Conservation (phyloP, 2,329 filamentous ascomycete species). For the Grosmannia huntii region DNA sequence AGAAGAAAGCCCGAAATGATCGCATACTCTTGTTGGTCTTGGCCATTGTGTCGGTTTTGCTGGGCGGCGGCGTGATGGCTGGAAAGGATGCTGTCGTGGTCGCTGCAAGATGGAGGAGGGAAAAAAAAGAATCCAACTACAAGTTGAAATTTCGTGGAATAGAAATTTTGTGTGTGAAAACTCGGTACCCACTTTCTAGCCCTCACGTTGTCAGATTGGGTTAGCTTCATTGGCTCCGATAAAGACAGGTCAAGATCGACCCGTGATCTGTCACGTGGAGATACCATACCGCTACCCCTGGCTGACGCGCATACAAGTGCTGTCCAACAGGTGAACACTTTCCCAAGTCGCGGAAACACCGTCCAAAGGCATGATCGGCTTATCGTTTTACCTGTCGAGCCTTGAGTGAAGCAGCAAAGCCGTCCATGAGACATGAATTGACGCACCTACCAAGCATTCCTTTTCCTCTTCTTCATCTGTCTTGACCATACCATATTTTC, state of each 20-base stretch:
- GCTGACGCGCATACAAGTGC: neutral
- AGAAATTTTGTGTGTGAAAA: conserved; percentile 1
- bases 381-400: neutral
- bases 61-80: conserved; percentile 2
- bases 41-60: conserved; percentile 42
- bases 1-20: too few species aligned
- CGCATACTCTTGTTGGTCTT: conserved; percentile 52
- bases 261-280: neutral
- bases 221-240: neutral
- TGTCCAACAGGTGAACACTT: neutral
- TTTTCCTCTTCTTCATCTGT: neutral
- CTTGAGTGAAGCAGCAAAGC: neutral
- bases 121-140: neutral
- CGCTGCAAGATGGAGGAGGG: neutral
- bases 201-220: neutral
- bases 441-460: neutral
- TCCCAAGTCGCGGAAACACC: neutral
- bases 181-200: neutral
- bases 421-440: neutral
- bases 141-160: neutral
- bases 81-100: neutral
- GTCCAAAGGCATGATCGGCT: neutral
- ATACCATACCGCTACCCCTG: neutral
- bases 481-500: neutral
- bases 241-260: neutral